A percentile compares a stretch with the other conserved stretches of the same genome.
These are phyloP conservation scores for Candida krabiensis DNA, from an alignment of 805 yeast species.

Conservation along the genomic window DNA sequence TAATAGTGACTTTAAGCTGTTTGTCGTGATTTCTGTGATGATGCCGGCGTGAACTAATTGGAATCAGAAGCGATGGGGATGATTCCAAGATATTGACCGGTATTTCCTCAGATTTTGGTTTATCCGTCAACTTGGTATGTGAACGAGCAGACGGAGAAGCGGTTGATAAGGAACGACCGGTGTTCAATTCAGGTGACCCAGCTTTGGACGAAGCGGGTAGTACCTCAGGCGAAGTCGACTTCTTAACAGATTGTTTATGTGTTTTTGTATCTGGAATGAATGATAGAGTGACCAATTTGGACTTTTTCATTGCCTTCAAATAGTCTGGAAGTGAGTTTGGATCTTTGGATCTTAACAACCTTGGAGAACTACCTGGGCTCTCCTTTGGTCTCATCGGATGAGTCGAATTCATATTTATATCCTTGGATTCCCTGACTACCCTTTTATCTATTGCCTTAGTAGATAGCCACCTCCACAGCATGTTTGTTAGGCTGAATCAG, in stretches of 20 bases:
- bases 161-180: not conserved
- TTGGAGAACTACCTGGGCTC: constrained; percentile 9
- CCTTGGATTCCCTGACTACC: too few species aligned
- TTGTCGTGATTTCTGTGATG: not conserved
- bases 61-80: constrained; percentile 16
- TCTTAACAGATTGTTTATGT: constrained; percentile 1
- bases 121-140: not conserved
- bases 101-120: constrained; percentile 4
- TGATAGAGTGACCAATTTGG: constrained; percentile 26
- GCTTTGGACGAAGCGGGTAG: too few species aligned
- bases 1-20: constrained; percentile 4
- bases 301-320: constrained; percentile 20
- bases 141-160: not conserved
- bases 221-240: not conserved
- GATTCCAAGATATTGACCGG: constrained; percentile 10
- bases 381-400: constrained; percentile 1
- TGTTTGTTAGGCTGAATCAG: too few species aligned
- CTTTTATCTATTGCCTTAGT: too few species aligned
- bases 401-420: constrained; percentile 1
- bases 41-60: constrained; percentile 9
- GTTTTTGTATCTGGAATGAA: constrained; percentile 17
- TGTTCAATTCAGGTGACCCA: not conserved
- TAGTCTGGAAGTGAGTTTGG: constrained; percentile 21
- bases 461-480: too few species aligned
- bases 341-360: constrained; percentile 21